Evolutionary conservation across 306 rosid genomes (phyloP), one percentile per base, ranked within the genome.

Genomic region (Corylus heterophylla): DNA sequence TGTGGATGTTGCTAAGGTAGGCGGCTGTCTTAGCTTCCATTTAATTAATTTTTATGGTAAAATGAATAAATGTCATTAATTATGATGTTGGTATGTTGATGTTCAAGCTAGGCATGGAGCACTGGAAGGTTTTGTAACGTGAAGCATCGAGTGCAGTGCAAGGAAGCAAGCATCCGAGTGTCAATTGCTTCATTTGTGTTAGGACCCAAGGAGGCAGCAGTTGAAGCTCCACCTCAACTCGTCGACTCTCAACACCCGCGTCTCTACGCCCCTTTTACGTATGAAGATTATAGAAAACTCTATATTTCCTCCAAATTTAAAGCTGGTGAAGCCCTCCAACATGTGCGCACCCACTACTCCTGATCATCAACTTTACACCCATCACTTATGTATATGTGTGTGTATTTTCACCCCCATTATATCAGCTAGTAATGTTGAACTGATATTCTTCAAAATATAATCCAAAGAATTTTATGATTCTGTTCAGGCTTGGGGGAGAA

Each of bases 121-220:
- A 92, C 90, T 51, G 93, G 93, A 63, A 90, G 88, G 72, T 77
- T 88, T 74, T 56, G 61, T 83, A 85, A 78, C 76, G 74, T 83
- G 84, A 87, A 47, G 88, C 97, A 88, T 54, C 79, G 87, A 54
- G 94, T 90, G 0, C 78, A 80, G 70, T 90, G 97, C 86, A 81
- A 71, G 51, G 89, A 90, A 80, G 91, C 83, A 5, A 51, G 35
- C 7, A 56, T 54, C 8, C 85, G 91, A 27, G 35, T 86, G 7
- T 88, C 90, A 11, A 82, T 90, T 13, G 93, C 86, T 47, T 70
- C 90, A 2, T 75, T 84, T 69, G 69, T 90, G 64, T 79, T 88
- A n/a, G 94, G 80, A 71, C 92, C 93, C 0, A 89, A 42, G 83
- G 78, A 73, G 7, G 55, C 68, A 72, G 75, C 76, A 20, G 73